A percentile compares a stretch with the other conserved stretches of the same genome.
Conservation (phyloP, 208 protist genomes). For the Trypanosoma lewisi region DNA sequence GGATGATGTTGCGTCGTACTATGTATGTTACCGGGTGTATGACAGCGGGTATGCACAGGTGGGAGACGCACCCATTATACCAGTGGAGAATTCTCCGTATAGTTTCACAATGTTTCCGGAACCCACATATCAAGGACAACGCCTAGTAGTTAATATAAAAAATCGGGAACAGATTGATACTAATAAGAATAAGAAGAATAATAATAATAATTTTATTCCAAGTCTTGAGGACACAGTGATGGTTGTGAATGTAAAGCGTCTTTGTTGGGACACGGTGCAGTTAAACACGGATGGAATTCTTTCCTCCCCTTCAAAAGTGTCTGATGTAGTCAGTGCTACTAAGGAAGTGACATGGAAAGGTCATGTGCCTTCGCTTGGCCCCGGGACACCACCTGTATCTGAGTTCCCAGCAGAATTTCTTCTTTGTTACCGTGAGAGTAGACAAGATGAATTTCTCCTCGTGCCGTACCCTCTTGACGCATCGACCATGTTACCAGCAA, state of each 20-base stretch:
- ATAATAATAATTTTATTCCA: neutral
- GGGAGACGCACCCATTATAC: constrained; percentile 29
- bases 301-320: constrained; percentile 26
- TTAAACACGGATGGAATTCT: constrained; percentile 34
- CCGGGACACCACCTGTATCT: constrained; percentile 33
- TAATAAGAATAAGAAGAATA: neutral
- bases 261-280: constrained; percentile 71
- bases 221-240: constrained; percentile 51
- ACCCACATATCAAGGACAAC: constrained; percentile 75
- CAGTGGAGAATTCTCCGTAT: constrained; percentile 45
- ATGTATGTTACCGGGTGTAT: constrained; percentile 73
- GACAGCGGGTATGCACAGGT: constrained; percentile 82
- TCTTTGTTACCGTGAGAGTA: constrained; percentile 72
- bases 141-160: constrained; percentile 56
- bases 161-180: constrained; percentile 27
- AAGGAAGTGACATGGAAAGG: too few species aligned
- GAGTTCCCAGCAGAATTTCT: constrained; percentile 68
- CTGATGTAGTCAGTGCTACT: too few species aligned
- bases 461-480: constrained; percentile 48
- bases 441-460: constrained; percentile 74
- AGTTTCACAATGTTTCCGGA: constrained; percentile 30
- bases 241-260: constrained; percentile 52
- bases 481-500: constrained; percentile 30
- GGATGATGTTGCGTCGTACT: constrained; percentile 37
- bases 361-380: constrained; percentile 83